Percentiles rank a stretch among this genome's conserved stretches.
These are phyloP conservation scores for Rosa rugosa DNA, from an alignment of 306 rosid species.

Conservation along the genomic window DNA sequence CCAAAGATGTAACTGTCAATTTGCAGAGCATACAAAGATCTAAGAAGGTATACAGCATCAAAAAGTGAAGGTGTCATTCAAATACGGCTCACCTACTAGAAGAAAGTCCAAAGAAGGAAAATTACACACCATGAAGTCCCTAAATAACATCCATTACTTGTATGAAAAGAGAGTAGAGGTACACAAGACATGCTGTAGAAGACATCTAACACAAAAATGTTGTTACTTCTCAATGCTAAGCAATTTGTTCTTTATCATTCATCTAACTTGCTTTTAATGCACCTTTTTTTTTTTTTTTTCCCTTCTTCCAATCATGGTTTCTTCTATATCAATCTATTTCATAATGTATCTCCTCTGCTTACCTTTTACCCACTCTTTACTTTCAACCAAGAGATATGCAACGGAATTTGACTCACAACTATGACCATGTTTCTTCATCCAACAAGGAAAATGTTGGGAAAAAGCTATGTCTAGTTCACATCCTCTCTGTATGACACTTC, in stretches of 20 bases:
- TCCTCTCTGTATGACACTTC: neutral
- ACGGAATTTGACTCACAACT: neutral
- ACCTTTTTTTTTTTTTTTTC: neutral
- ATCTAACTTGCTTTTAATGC: neutral
- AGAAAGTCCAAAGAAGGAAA: neutral
- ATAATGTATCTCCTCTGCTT: neutral
- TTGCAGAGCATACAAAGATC: neutral
- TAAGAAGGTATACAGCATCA: neutral
- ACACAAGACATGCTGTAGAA: neutral
- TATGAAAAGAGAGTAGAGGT: too few species aligned
- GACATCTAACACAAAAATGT: neutral
- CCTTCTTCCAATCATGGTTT: neutral
- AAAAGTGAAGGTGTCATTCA: neutral
- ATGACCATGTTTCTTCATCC: neutral
- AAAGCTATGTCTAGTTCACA: neutral
- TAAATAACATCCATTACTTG: neutral
- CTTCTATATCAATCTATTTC: neutral
- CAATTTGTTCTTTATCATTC: neutral
- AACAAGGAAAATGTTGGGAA: neutral
- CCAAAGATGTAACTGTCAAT: neutral
- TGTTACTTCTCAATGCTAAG: neutral
- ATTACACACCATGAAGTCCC: neutral
- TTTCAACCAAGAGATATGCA: neutral
- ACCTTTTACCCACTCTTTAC: neutral
- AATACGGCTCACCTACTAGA: neutral